phyloP scores from a whole-genome alignment of 495 filamentous ascomycete species.

The Penicillium desertorum region DNA sequence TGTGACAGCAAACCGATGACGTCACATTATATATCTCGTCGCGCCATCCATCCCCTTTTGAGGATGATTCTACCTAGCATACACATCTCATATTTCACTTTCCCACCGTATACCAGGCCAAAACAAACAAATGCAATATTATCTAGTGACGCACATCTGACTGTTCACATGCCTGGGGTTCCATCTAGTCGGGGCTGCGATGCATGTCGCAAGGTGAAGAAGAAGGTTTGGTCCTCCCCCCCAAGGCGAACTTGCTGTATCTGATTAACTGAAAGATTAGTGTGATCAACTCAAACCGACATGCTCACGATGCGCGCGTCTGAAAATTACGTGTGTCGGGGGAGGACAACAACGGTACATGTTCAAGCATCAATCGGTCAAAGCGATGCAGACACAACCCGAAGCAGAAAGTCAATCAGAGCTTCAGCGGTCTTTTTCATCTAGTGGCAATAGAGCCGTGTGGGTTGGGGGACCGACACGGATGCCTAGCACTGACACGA shows the following conservation, averaged over 20 bases:
- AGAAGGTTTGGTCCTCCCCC: constrained; percentile 35
- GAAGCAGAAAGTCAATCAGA: not conserved
- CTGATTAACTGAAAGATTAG: constrained; percentile 20
- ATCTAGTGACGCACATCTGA: not conserved
- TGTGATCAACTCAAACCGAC: constrained; percentile 37
- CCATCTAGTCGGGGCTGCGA: constrained; percentile 47
- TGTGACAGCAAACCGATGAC: not conserved
- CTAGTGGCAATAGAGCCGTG: not conserved
- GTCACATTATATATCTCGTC: not conserved
- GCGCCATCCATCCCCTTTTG: not conserved
- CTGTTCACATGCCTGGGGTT: constrained; percentile 43
- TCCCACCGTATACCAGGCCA: too few relatives aligned
- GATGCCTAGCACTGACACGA: constrained; percentile 9
- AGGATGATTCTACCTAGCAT: not conserved
- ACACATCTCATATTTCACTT: not conserved
- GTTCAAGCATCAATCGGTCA: constrained; percentile 30
- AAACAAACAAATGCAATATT: too few relatives aligned
- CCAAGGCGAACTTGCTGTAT: not conserved
- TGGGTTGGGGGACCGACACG: constrained; percentile 3
- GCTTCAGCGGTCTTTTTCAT: not conserved
- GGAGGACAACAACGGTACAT: constrained; percentile 44
- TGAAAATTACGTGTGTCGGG: constrained; percentile 42
- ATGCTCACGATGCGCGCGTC: constrained; percentile 42
- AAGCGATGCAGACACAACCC: not conserved
- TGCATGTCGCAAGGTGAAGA: constrained; percentile 49